Base-by-base conservation (phyloP, 2,329 filamentous ascomycete genomes). In the Trichophyton rubrum region DNA sequence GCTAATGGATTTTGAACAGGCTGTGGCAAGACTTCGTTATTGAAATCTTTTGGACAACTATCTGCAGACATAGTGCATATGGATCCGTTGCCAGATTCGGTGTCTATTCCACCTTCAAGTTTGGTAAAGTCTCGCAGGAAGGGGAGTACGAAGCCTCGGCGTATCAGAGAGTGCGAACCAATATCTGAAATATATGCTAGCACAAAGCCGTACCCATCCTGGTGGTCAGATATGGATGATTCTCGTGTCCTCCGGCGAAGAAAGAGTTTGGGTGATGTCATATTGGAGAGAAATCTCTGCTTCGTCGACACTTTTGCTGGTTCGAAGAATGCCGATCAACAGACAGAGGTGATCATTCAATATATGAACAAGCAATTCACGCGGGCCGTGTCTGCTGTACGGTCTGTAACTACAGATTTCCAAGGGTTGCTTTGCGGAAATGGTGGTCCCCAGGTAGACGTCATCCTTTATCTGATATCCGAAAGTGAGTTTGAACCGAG, bases 31-130 rank as follows among this genome's bases (percentile, higher is more conserved):
- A 91, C 90, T 0, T 91, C 89, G 2, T 81, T 97, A 57, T 88
- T 97, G 67, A 89, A 87, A 70, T 89, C 90, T 1, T 89, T 99
- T 53, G 85, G 95, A 15, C 90, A 96, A 69, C 80, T 78, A 2
- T 95, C 90, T 71, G 85, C 91, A 68, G 89, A 97, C 69, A 95
- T 99, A 64, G 92, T 97, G 1, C 92, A 99, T 71, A 85, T 96
- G 59, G 92, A 97, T 69, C 81, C 87, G 1, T 71, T 78, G 33
- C 70, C 72, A 24, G 61, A 56, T 62, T 64, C 40, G 66, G 60
- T 59, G 67, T 66, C 58, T 65, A 63, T 17, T 58, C 65, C 65
- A 51, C 63, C 59, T 53, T 61, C 66, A 59, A 49, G 51, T 27
- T 56, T 41, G 49, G 13, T 17, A n/a, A 65, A 56, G 41, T 53